Conservation (phyloP, 371 early-diverging fungal species). For the Mucor mucedo region DNA sequence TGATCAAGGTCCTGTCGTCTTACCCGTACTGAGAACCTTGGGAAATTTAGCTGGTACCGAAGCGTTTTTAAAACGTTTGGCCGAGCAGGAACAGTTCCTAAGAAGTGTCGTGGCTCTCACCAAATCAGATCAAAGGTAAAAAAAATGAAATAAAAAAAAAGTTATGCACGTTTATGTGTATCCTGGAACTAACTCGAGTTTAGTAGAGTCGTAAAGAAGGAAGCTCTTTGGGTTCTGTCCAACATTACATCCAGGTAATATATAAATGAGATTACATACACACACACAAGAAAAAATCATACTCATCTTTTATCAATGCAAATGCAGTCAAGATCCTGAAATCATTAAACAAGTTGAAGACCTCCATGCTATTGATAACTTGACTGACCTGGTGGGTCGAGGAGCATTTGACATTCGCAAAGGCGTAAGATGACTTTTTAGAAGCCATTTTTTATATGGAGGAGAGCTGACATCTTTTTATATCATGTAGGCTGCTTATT, state of each 20-base stretch:
- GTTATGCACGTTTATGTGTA: not conserved
- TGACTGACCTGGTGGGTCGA: constrained; percentile 60
- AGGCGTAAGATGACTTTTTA: constrained; percentile 45
- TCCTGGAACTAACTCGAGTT: constrained; percentile 13
- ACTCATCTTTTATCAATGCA: not conserved
- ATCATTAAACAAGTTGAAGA: constrained; percentile 47
- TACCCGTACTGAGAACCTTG: constrained; percentile 68
- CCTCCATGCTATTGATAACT: constrained; percentile 54
- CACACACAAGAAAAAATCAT: too few species aligned
- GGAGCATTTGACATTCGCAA: constrained; percentile 69
- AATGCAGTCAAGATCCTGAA: constrained; percentile 19
- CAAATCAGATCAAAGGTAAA: constrained; percentile 63
- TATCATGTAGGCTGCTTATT: constrained; percentile 28
- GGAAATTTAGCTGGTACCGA: constrained; percentile 68
- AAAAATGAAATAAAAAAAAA: not conserved
- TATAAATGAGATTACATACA: too few species aligned
- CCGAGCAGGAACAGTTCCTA: constrained; percentile 54
- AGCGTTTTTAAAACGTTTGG: constrained; percentile 55
- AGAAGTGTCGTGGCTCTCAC: constrained; percentile 51
- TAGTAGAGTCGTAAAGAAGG: constrained; percentile 71
- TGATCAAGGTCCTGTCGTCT: constrained; percentile 51
- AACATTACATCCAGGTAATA: constrained; percentile 70
- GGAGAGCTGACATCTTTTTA: not conserved
- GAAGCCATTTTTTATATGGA: not conserved
- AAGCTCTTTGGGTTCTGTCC: constrained; percentile 75